Percentiles rank a stretch among this genome's conserved stretches.
Evolutionary conservation across 345 rosid species (phyloP).

Genomic region (Eucalyptus rudis): DNA sequence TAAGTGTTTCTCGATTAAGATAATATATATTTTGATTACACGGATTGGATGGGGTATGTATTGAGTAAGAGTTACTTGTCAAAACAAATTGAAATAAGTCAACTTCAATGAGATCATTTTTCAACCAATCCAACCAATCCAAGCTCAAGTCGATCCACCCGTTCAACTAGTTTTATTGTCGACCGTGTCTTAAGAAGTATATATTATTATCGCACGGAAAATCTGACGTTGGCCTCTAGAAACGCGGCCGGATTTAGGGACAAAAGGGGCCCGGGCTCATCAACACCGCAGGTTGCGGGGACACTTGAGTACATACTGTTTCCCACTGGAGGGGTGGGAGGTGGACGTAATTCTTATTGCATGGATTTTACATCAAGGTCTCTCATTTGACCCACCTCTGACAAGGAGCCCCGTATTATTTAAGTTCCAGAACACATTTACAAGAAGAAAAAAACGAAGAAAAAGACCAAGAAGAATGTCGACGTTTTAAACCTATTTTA

Average conservation of each 20-base stretch:
- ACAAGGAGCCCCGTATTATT: not conserved
- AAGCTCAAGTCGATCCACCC: not conserved
- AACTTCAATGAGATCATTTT: rapidly evolving
- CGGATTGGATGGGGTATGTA: rapidly evolving
- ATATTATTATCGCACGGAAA: not conserved
- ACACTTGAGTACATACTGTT: too few species aligned
- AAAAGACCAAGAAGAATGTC: not conserved
- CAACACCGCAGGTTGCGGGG: too few species aligned
- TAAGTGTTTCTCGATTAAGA: too few species aligned
- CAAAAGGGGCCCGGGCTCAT: too few species aligned
- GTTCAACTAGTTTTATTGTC: rapidly evolving
- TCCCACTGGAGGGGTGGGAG: not conserved
- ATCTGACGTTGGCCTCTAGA: rapidly evolving
- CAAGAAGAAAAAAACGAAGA: not conserved
- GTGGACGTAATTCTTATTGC: too few species aligned
- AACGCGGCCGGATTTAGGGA: too few species aligned
- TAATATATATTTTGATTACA: too few species aligned
- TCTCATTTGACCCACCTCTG: not conserved
- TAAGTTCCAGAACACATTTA: too few species aligned
- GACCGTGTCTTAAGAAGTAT: not conserved
- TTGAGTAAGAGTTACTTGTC: rapidly evolving
- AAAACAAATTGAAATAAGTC: too few species aligned
- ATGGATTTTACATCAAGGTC: not conserved
- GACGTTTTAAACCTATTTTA: not conserved
- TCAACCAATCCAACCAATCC: rapidly evolving